Evolutionary conservation across 768 basidiomycete species (phyloP), one percentile per base, ranked within the genome.

Genomic region (Leccinum imitatum): DNA sequence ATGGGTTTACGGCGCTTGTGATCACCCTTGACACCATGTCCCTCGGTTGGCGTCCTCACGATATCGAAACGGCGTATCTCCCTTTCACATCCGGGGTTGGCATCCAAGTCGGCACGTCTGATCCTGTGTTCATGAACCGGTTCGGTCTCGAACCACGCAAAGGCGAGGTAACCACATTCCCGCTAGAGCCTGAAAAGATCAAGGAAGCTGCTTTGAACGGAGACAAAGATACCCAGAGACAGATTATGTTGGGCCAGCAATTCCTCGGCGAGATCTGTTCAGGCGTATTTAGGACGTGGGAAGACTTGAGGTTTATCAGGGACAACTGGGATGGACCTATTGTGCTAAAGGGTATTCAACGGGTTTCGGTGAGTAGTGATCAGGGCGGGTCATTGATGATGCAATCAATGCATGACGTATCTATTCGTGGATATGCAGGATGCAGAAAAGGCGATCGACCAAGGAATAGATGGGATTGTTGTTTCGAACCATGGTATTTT

Each of bases 321-420:
- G 79, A 87, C 23, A 83, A 87, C 57, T 93, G 90, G 91, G 83
- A 90, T 15, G 90, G 90, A 0, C 88, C 88, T 1, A 72, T 93
- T 56, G 74, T 92, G 17, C 75, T 93, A 53, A 93, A 93, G 70
- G 91, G 90, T 3, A 89, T 94, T 57, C 87, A 91, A 67, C 77
- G 76, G 50, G 82, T 83, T 17, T 75, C 81, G 61, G 87, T 87
- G 64, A 56, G 79, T 75, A 5, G 37, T 25, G n/a, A 23, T 5
- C n/a, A 14, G n/a, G 54, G 14, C 31, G 25, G 47, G 6, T 15
- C 33, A 21, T 15, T 5, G 30, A 25, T 31, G 9, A 46, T 19
- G 27, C 6, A 19, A 14, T 53, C 19, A 1, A 50, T 9, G 27
- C 23, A 47, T 50, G 27, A 30, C n/a, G 6, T 50, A 11, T 51